A percentile compares a stretch with the other conserved stretches of the same genome.
phyloP scores from a whole-genome alignment of 1,139 yeast species.

The Lodderomyces orthopsilosis region DNA sequence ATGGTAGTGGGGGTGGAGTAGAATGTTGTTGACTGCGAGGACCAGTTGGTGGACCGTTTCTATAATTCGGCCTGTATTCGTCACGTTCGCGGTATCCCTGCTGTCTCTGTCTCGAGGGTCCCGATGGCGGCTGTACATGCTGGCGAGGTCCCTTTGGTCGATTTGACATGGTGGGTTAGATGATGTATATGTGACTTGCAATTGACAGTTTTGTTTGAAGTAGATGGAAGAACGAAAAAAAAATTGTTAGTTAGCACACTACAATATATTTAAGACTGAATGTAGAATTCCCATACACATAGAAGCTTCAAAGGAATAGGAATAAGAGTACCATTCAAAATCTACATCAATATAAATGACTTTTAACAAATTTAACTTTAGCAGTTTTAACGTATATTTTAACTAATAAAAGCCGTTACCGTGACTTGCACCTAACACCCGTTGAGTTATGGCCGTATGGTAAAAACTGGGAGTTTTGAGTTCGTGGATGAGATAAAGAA shows the following conservation, averaged over 20 bases:
- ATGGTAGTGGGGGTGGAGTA: conserved; percentile 2
- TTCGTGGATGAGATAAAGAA: too few relatives aligned
- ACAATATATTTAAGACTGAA: too few relatives aligned
- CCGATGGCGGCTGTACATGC: neutral
- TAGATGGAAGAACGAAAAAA: neutral
- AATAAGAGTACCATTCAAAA: too few relatives aligned
- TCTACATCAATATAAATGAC: too few relatives aligned
- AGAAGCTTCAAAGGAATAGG: too few relatives aligned
- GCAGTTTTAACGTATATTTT: too few relatives aligned
- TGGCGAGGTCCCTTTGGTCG: neutral
- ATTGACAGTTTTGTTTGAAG: neutral
- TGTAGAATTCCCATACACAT: too few relatives aligned
- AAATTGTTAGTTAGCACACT: neutral
- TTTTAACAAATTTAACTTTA: too few relatives aligned
- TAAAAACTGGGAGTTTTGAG: too few relatives aligned
- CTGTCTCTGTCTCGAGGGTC: conserved; percentile 1
- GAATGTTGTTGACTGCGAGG: conserved; percentile 18
- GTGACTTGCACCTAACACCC: too few relatives aligned
- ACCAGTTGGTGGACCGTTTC: conserved; percentile 16
- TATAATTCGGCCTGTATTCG: conserved; percentile 5
- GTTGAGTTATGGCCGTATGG: too few relatives aligned
- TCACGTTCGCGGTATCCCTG: conserved; percentile 2
- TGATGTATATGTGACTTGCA: neutral
- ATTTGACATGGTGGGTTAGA: neutral
- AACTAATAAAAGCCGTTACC: too few relatives aligned